phyloP scores from a whole-genome alignment of 306 rosid species.

The Corylus avellana region DNA sequence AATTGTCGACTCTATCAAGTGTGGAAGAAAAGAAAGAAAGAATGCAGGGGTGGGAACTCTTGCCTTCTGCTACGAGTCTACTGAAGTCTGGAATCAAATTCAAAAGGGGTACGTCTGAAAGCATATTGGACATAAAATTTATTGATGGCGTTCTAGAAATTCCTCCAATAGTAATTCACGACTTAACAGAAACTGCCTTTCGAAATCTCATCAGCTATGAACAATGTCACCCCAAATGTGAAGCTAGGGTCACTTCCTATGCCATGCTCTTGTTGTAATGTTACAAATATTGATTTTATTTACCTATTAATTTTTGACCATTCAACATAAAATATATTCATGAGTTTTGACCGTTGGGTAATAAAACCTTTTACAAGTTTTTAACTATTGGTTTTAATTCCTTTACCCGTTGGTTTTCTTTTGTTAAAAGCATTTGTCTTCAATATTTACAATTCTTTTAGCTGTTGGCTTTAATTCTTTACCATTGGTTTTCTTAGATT shows the following conservation, averaged over 20 bases:
- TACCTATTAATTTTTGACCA: too few species aligned
- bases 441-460: too few species aligned
- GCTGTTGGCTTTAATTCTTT: too few species aligned
- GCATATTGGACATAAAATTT: conserved; percentile 12
- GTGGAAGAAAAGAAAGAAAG: too few species aligned
- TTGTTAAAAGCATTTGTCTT: too few species aligned
- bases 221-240: conserved; percentile 21
- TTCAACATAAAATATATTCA: too few species aligned
- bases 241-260: conserved; percentile 15
- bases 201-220: conserved; percentile 15
- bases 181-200: conserved; percentile 5
- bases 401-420: too few species aligned
- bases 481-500: too few species aligned
- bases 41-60: neutral
- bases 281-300: too few species aligned
- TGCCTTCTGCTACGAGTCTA: conserved; percentile 8
- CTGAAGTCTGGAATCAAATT: conserved; percentile 15
- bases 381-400: too few species aligned
- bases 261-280: conserved; percentile 21
- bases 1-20: neutral
- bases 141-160: neutral
- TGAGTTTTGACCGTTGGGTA: too few species aligned
- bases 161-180: conserved; percentile 12
- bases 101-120: neutral
- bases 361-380: too few species aligned